phyloP scores from a whole-genome alignment of 306 rosid species.

The Cicer chorassanicum region DNA sequence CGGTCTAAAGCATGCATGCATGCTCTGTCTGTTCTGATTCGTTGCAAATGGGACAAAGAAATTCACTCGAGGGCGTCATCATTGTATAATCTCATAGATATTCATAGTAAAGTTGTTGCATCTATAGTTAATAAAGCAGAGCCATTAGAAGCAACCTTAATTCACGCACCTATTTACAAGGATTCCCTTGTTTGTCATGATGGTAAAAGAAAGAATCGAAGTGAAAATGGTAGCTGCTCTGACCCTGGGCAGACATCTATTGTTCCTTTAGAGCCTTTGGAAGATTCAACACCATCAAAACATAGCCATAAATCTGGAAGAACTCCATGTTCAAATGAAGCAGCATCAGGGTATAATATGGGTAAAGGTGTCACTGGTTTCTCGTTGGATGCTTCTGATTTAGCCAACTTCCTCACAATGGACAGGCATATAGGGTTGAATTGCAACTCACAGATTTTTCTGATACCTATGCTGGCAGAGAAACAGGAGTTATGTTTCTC shows the following conservation, averaged over 20 bases:
- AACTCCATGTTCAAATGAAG: constrained; percentile 57
- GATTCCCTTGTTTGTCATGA: constrained; percentile 51
- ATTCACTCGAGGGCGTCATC: constrained; percentile 87
- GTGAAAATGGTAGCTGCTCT: constrained; percentile 56
- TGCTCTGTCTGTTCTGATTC: constrained; percentile 85
- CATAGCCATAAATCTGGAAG: constrained; percentile 48
- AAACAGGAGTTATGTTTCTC: constrained; percentile 92
- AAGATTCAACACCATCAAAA: constrained; percentile 54
- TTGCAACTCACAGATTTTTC: constrained; percentile 78
- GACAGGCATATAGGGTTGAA: constrained; percentile 91
- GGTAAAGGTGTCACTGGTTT: constrained; percentile 73
- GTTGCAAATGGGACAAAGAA: constrained; percentile 93
- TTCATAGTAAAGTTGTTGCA: constrained; percentile 92
- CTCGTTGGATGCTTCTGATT: constrained; percentile 84
- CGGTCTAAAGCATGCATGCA: constrained; percentile 97
- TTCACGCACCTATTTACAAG: constrained; percentile 66
- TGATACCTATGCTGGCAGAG: constrained; percentile 80
- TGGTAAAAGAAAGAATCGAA: constrained; percentile 57
- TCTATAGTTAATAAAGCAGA: constrained; percentile 89
- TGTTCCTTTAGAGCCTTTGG: constrained; percentile 38
- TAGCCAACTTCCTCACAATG: constrained; percentile 94
- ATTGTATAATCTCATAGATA: constrained; percentile 86
- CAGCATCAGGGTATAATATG: constrained; percentile 55
- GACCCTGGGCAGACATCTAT: constrained; percentile 61
- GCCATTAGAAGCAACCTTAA: constrained; percentile 84